These are phyloP conservation scores for Chimonanthus salicifolius DNA, from an alignment of 164 flowering plant species.

Conservation along the genomic window DNA sequence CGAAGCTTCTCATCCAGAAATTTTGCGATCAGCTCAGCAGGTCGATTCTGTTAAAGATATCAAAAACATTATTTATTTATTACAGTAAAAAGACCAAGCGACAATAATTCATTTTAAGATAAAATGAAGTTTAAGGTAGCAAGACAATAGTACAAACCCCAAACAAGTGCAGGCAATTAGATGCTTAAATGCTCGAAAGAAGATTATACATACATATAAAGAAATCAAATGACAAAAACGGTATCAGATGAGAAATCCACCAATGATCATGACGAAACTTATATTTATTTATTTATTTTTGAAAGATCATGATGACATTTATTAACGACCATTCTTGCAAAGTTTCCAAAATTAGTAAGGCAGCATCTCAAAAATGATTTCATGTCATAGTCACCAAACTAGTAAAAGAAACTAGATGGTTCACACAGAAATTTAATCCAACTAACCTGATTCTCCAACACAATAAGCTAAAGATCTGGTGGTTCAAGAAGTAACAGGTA, in stretches of 20 bases:
- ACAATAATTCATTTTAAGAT: background rate
- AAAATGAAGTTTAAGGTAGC: background rate
- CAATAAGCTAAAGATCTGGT: too few relatives aligned
- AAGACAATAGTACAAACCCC: background rate
- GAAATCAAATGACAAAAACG: too few relatives aligned
- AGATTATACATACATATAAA: background rate
- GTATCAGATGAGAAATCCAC: too few relatives aligned
- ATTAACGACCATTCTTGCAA: background rate
- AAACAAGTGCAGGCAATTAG: background rate
- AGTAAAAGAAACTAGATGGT: background rate
- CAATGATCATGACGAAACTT: background rate
- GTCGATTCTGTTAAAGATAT: slow-evolving; percentile 62
- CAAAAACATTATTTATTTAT: slow-evolving; percentile 1
- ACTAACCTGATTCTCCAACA: background rate
- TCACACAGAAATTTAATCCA: background rate
- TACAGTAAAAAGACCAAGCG: background rate
- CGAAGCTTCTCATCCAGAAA: slow-evolving; percentile 99
- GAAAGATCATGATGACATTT: background rate
- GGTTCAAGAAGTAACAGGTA: too few relatives aligned
- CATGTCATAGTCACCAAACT: background rate
- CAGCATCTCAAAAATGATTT: too few relatives aligned
- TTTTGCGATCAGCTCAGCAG: slow-evolving; percentile 97
- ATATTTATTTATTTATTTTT: background rate
- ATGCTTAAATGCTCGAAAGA: background rate
- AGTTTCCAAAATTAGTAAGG: background rate